These are phyloP conservation scores for Pterocarpus santalinus DNA, from an alignment of 306 rosid genomes.

Conservation along the genomic window DNA sequence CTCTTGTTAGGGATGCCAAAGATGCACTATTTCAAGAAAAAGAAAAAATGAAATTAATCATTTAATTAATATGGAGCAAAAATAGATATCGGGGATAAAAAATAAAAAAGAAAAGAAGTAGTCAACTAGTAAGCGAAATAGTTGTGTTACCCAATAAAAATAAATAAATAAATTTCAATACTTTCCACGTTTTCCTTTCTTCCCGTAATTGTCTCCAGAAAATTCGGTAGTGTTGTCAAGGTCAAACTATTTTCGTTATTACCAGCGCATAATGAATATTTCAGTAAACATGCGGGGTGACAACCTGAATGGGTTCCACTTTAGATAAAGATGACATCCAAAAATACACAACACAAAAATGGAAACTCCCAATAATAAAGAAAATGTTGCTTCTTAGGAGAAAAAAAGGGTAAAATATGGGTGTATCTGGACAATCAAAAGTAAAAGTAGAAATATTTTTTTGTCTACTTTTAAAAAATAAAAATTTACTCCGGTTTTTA, in stretches of 20 bases:
- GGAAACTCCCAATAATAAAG: not conserved
- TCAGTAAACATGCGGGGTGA: not conserved
- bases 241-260: not conserved
- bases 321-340: not conserved
- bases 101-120: not conserved
- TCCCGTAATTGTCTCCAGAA: not conserved
- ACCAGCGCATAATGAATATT: not conserved
- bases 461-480: too few species aligned
- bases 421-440: too few species aligned
- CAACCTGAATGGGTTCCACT: not conserved
- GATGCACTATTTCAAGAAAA: constrained; percentile 67
- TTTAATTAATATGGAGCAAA: too few species aligned
- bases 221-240: not conserved
- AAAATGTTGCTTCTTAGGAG: too few species aligned
- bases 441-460: too few species aligned
- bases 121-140: not conserved
- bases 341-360: not conserved
- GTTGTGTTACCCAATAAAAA: too few species aligned
- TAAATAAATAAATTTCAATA: too few species aligned
- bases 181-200: not conserved
- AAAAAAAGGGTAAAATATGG: too few species aligned
- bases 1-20: constrained; percentile 89
- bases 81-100: too few species aligned
- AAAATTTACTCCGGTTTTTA: too few species aligned
- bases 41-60: not conserved